phyloP scores from a whole-genome alignment of 495 filamentous ascomycete species.

The Neurospora sp. region DNA sequence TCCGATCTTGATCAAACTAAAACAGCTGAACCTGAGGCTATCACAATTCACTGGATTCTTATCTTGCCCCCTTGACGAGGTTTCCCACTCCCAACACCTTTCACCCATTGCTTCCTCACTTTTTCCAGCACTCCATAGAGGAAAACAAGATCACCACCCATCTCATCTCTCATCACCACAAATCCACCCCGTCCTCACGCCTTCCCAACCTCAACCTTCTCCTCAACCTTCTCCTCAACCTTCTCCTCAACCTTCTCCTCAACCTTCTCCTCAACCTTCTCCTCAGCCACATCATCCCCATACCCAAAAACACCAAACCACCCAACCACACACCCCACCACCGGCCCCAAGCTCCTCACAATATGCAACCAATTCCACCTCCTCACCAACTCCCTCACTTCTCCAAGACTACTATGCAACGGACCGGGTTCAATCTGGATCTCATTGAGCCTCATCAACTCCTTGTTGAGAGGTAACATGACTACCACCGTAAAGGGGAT shows the following conservation, averaged over 20 bases:
- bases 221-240: not conserved
- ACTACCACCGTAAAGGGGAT: conserved; percentile 24
- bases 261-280: not conserved
- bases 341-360: not conserved
- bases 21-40: not conserved
- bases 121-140: not conserved
- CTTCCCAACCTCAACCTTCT: not conserved
- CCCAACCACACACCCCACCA: not conserved
- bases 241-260: not conserved
- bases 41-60: not conserved
- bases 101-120: not conserved
- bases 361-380: not conserved
- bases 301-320: not conserved
- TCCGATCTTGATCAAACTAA: not conserved
- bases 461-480: conserved; percentile 24
- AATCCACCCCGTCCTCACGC: not conserved
- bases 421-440: not conserved
- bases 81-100: too few species aligned
- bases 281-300: not conserved
- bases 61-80: not conserved
- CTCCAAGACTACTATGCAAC: not conserved
- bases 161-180: not conserved
- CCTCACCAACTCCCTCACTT: not conserved
- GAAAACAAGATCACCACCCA: not conserved
- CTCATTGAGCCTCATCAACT: conserved; percentile 15